These are phyloP conservation scores for Myxozyma vanderwaltii DNA, from an alignment of 805 yeast genomes.

Conservation along the genomic window DNA sequence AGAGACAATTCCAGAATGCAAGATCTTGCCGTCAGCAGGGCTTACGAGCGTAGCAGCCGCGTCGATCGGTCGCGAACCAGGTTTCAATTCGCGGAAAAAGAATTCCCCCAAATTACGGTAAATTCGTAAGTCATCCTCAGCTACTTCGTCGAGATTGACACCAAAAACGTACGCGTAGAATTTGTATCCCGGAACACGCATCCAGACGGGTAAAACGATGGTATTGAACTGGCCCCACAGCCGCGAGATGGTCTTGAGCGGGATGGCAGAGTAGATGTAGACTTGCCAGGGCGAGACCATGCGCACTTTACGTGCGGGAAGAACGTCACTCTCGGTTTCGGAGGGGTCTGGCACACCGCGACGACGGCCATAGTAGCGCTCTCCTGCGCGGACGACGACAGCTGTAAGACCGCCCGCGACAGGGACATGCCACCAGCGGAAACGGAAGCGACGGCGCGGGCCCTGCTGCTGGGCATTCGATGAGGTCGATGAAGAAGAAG, in stretches of 20 bases:
- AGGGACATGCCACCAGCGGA: conserved; percentile 35
- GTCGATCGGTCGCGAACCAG: conserved; percentile 77
- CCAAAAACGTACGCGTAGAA: conserved; percentile 81
- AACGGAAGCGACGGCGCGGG: conserved; percentile 19
- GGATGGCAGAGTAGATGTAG: conserved; percentile 85
- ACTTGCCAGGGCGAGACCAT: conserved; percentile 85
- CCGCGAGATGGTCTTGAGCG: conserved; percentile 86
- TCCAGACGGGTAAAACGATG: conserved; percentile 81
- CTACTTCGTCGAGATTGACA: conserved; percentile 85
- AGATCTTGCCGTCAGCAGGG: conserved; percentile 91
- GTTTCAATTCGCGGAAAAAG: conserved; percentile 78
- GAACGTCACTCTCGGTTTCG: background rate
- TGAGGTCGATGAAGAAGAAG: background rate
- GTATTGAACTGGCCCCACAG: conserved; percentile 93
- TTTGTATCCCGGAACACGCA: conserved; percentile 77
- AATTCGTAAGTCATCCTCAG: conserved; percentile 71
- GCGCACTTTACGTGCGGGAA: conserved; percentile 42
- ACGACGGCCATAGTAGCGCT: conserved; percentile 18
- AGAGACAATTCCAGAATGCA: conserved; percentile 78
- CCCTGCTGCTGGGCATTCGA: conserved; percentile 15
- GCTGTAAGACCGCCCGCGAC: conserved; percentile 32
- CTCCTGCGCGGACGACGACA: conserved; percentile 23
- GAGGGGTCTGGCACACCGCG: background rate
- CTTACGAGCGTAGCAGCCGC: conserved; percentile 68
- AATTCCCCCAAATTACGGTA: conserved; percentile 86